Evolutionary conservation across 2,329 filamentous ascomycete species (phyloP).

Genomic region (Scedosporium dehoogii): DNA sequence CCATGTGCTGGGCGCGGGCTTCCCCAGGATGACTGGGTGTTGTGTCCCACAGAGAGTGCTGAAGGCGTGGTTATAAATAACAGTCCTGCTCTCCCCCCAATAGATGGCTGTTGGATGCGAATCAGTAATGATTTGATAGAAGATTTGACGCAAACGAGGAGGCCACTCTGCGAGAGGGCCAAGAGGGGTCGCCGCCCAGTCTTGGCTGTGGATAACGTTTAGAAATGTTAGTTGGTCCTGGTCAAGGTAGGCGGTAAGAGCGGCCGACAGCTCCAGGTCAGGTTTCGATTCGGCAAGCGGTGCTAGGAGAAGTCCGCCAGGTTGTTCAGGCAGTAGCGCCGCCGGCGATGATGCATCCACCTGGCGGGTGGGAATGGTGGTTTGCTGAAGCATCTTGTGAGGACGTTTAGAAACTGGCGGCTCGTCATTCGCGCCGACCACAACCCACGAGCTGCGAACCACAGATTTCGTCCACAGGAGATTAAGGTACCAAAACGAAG

Average conservation of each 20-base stretch:
- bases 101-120: slow-evolving; percentile 47
- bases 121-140: slow-evolving; percentile 33
- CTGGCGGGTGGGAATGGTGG: not conserved
- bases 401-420: slow-evolving; percentile 20
- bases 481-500: slow-evolving; percentile 22
- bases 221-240: slow-evolving; percentile 18
- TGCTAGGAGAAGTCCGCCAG: not conserved
- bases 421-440: slow-evolving; percentile 29
- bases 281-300: slow-evolving; percentile 8
- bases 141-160: slow-evolving; percentile 33
- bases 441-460: slow-evolving; percentile 24
- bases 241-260: slow-evolving; percentile 6
- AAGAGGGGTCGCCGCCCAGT: slow-evolving; percentile 37
- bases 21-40: slow-evolving; percentile 54
- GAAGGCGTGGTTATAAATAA: slow-evolving; percentile 61
- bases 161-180: slow-evolving; percentile 38
- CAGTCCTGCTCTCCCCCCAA: slow-evolving; percentile 52
- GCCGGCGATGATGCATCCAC: slow-evolving; percentile 1
- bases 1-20: slow-evolving; percentile 50
- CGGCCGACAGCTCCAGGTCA: not conserved
- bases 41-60: slow-evolving; percentile 52
- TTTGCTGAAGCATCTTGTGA: slow-evolving; percentile 23
- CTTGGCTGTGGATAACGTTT: slow-evolving; percentile 27
- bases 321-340: not conserved
- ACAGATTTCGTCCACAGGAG: slow-evolving; percentile 27